phyloP scores from a whole-genome alignment of 2,329 filamentous ascomycete species.

The Microcyclospora tardicrescens region DNA sequence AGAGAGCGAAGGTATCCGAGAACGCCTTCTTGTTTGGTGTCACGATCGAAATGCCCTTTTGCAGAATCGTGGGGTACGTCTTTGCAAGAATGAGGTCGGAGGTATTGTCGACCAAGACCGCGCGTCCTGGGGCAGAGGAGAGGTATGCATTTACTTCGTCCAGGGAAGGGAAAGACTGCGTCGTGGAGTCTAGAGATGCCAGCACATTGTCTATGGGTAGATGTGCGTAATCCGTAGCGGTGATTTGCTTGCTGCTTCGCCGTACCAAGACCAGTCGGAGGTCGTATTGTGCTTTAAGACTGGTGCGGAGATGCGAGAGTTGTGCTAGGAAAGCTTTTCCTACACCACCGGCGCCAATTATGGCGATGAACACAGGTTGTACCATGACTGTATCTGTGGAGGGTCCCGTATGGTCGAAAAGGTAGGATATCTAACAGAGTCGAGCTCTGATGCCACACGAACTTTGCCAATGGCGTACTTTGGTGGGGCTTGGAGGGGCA shows the following conservation, averaged over 20 bases:
- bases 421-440: too few relatives aligned
- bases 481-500: too few relatives aligned
- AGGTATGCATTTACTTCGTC: slow-evolving; percentile 67
- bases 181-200: slow-evolving; percentile 47
- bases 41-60: slow-evolving; percentile 74
- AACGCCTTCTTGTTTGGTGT: slow-evolving; percentile 99
- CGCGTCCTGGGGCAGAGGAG: slow-evolving; percentile 60
- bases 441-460: too few relatives aligned
- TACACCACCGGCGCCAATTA: slow-evolving; percentile 68
- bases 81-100: slow-evolving; percentile 77
- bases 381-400: too few relatives aligned
- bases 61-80: slow-evolving; percentile 68
- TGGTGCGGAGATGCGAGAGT: slow-evolving; percentile 53
- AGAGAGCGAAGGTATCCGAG: slow-evolving; percentile 65
- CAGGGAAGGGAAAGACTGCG: slow-evolving; percentile 52
- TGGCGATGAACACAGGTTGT: slow-evolving; percentile 33
- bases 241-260: slow-evolving; percentile 71
- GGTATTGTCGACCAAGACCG: slow-evolving; percentile 88
- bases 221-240: slow-evolving; percentile 57
- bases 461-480: too few relatives aligned
- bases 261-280: slow-evolving; percentile 74
- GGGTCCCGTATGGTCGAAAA: too few relatives aligned
- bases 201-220: slow-evolving; percentile 51
- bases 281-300: slow-evolving; percentile 41
- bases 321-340: slow-evolving; percentile 84